Percentiles rank a stretch among this genome's conserved stretches.
Conservation (phyloP, 345 rosid genomes). For the Physaria fendleri region DNA sequence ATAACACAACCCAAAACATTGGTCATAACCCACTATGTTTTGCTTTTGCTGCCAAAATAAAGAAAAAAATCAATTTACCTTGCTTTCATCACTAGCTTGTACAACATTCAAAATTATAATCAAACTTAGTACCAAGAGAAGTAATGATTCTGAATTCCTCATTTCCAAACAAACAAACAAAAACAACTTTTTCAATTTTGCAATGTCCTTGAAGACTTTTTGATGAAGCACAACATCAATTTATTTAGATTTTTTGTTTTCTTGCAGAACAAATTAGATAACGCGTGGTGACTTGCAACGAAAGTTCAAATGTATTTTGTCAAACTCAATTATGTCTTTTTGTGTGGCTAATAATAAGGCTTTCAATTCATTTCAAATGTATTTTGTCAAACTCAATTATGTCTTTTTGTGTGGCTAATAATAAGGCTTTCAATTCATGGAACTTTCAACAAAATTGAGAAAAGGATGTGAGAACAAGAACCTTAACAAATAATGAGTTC, state of each 20-base stretch:
- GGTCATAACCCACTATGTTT: background rate
- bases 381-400: background rate
- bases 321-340: constrained; percentile 1
- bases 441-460: background rate
- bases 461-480: background rate
- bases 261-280: background rate
- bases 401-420: background rate
- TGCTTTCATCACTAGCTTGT: constrained; percentile 6
- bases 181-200: background rate
- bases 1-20: background rate
- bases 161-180: background rate
- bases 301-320: background rate
- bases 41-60: background rate
- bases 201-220: background rate
- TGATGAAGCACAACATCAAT: background rate
- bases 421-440: background rate
- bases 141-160: background rate
- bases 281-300: background rate
- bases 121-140: constrained; percentile 12
- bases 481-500: background rate
- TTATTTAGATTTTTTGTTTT: background rate
- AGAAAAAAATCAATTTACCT: constrained; percentile 4
- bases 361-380: too few species aligned
- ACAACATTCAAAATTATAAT: background rate
- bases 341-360: background rate